phyloP scores from a whole-genome alignment of 306 rosid genomes.

The Prunus armeniaca region DNA sequence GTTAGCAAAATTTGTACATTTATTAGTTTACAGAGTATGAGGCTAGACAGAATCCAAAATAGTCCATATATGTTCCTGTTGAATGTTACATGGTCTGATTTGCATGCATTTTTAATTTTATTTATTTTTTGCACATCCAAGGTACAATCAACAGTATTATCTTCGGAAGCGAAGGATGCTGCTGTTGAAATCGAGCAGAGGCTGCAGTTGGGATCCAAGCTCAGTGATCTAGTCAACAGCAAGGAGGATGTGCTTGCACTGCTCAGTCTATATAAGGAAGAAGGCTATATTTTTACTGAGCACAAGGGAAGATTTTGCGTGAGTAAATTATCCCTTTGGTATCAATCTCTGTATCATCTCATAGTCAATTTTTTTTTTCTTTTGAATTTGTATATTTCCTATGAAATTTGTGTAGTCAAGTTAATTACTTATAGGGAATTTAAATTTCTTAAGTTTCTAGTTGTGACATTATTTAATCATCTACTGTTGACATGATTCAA shows the following conservation, averaged over 20 bases:
- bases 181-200: constrained; percentile 73
- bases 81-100: constrained; percentile 12
- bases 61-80: background rate
- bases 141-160: constrained; percentile 49
- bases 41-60: background rate
- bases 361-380: background rate
- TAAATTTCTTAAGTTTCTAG: background rate
- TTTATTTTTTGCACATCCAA: constrained; percentile 21
- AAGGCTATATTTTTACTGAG: constrained; percentile 82
- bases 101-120: constrained; percentile 20
- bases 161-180: constrained; percentile 78
- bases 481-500: background rate
- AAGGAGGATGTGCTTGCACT: constrained; percentile 73
- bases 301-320: constrained; percentile 72
- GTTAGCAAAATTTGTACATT: too few species aligned
- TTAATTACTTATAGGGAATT: background rate
- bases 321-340: constrained; percentile 34
- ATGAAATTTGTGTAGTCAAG: background rate
- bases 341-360: background rate
- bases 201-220: constrained; percentile 82
- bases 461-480: background rate
- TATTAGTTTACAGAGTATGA: background rate
- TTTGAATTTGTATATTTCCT: background rate
- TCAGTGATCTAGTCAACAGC: constrained; percentile 63
- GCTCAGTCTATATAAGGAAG: constrained; percentile 57